A percentile compares a stretch with the other conserved stretches of the same genome.
Conservation (phyloP, 208 protist genomes). For the Leishmania lainsoni region DNA sequence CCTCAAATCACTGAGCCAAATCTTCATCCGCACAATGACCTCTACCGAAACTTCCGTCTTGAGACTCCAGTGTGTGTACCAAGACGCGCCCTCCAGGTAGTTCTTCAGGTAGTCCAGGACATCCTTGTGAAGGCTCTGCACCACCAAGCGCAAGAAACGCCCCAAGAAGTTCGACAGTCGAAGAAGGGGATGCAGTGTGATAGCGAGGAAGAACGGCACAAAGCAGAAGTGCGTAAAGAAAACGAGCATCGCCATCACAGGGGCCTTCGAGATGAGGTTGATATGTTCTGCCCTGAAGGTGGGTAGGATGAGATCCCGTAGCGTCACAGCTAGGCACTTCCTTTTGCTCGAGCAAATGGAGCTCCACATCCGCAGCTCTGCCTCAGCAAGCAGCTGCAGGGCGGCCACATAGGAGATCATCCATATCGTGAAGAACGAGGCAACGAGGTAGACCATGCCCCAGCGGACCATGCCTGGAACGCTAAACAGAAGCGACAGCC, state of each 20-base stretch:
- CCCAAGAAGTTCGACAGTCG: conserved; percentile 76
- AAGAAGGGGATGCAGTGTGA: conserved; percentile 66
- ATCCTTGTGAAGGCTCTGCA: conserved; percentile 75
- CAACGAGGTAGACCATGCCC: conserved; percentile 53
- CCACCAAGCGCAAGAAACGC: conserved; percentile 73
- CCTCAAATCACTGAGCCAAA: conserved; percentile 47
- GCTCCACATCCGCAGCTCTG: background rate
- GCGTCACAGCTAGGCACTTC: conserved; percentile 55
- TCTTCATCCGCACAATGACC: conserved; percentile 49
- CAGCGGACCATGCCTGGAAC: conserved; percentile 73
- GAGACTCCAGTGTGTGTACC: conserved; percentile 69
- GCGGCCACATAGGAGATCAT: conserved; percentile 78
- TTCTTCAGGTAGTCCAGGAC: conserved; percentile 69
- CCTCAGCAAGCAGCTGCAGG: conserved; percentile 40
- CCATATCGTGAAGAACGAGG: conserved; percentile 64
- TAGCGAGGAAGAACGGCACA: conserved; percentile 57
- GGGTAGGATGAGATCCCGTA: conserved; percentile 66
- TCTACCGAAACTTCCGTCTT: conserved; percentile 38
- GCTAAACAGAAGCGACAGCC: conserved; percentile 70
- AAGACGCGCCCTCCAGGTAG: conserved; percentile 73
- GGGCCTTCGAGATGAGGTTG: conserved; percentile 33
- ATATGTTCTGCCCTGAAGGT: conserved; percentile 63
- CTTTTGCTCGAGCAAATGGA: conserved; percentile 39
- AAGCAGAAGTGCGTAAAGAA: conserved; percentile 65
- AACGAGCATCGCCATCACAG: conserved; percentile 57